Conservation (phyloP, 441 rosid genomes). For the Bruguiera hainesii region DNA sequence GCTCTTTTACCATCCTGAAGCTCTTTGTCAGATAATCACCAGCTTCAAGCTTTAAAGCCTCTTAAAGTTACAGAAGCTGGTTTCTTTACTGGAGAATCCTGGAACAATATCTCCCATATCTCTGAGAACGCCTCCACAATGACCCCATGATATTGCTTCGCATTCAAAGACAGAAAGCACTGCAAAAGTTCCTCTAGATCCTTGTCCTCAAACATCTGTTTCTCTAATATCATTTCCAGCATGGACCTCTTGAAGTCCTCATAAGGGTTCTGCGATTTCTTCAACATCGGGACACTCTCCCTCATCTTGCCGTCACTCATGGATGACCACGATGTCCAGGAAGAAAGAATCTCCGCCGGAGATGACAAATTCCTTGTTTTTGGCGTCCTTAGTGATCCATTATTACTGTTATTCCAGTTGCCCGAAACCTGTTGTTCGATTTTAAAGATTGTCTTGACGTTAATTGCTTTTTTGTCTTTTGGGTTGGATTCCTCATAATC, state of each 20-base stretch:
- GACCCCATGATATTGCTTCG: slow-evolving; percentile 40
- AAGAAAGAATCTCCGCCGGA: slow-evolving; percentile 11
- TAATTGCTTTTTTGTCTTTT: not conserved
- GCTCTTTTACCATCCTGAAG: too few relatives aligned
- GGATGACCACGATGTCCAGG: slow-evolving; percentile 15
- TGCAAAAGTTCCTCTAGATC: slow-evolving; percentile 54
- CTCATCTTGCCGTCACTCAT: slow-evolving; percentile 29
- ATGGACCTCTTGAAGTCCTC: slow-evolving; percentile 59
- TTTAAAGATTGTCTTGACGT: not conserved
- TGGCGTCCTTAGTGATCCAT: not conserved
- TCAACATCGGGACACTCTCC: slow-evolving; percentile 50
- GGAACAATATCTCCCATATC: slow-evolving; percentile 45
- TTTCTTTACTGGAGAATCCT: slow-evolving; percentile 18
- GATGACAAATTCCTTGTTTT: not conserved
- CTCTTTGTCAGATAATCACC: too few relatives aligned
- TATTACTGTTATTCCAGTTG: not conserved
- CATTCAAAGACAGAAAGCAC: slow-evolving; percentile 52
- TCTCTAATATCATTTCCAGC: slow-evolving; percentile 62
- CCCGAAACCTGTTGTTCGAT: too few relatives aligned
- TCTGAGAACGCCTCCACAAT: slow-evolving; percentile 55
- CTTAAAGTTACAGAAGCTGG: too few relatives aligned
- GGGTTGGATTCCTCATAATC: not conserved
- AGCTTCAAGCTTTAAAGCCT: too few relatives aligned
- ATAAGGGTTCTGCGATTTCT: slow-evolving; percentile 51
- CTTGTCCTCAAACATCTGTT: slow-evolving; percentile 35